Conservation (phyloP, 345 rosid genomes). For the Sonneratia alba region DNA sequence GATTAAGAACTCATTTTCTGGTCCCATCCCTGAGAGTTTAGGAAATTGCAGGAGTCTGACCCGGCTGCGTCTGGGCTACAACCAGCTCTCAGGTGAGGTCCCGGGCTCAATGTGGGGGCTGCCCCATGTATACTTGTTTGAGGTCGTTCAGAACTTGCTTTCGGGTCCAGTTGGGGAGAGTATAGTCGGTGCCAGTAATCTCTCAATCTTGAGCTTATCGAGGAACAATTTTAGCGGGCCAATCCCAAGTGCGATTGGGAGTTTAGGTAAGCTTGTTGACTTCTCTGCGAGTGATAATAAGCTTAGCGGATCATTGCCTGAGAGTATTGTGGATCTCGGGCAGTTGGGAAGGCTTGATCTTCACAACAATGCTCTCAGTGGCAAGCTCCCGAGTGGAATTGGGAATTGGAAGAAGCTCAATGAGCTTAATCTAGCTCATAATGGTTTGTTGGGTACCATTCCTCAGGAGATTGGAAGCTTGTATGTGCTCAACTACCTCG, state of each 20-base stretch:
- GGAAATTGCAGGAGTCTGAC: slow-evolving; percentile 50
- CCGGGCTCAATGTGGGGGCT: slow-evolving; percentile 83
- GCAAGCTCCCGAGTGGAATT: slow-evolving; percentile 53
- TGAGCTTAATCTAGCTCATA: slow-evolving; percentile 65
- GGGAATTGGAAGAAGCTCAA: slow-evolving; percentile 69
- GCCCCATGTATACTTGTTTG: slow-evolving; percentile 69
- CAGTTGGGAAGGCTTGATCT: slow-evolving; percentile 71
- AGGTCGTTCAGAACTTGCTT: slow-evolving; percentile 49
- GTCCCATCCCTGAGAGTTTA: slow-evolving; percentile 50
- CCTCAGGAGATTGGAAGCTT: slow-evolving; percentile 62
- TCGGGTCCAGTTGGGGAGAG: slow-evolving; percentile 56
- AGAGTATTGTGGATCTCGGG: slow-evolving; percentile 44
- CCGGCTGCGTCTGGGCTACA: slow-evolving; percentile 64
- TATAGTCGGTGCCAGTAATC: slow-evolving; percentile 54
- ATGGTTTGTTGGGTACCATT: slow-evolving; percentile 48
- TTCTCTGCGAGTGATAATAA: slow-evolving; percentile 55
- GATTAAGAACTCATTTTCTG: slow-evolving; percentile 59
- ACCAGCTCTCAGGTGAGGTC: slow-evolving; percentile 64
- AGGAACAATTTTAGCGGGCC: slow-evolving; percentile 59
- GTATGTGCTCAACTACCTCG: slow-evolving; percentile 78
- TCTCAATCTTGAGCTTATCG: slow-evolving; percentile 52
- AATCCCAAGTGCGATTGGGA: slow-evolving; percentile 75
- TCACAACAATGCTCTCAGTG: slow-evolving; percentile 52
- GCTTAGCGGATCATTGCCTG: slow-evolving; percentile 59
- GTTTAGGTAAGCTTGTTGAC: slow-evolving; percentile 34